Evolutionary conservation across 129 eudicot genomes (phyloP).

Genomic region (Tagetes patula): DNA sequence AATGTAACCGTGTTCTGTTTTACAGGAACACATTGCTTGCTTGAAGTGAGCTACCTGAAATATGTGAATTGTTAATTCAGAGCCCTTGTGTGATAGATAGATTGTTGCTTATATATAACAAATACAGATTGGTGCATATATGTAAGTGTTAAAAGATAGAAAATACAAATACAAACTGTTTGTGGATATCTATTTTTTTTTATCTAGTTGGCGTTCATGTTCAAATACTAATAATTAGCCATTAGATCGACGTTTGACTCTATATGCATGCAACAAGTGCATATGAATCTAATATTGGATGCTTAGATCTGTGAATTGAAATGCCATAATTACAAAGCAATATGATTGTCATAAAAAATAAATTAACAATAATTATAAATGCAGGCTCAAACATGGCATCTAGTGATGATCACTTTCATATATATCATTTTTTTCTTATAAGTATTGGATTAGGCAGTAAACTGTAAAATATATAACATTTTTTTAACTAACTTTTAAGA

Average conservation of each 20-base stretch:
- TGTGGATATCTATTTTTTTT: not conserved
- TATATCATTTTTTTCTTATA: not conserved
- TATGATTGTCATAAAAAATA: not conserved
- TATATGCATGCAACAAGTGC: not conserved
- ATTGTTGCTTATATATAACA: too few relatives aligned
- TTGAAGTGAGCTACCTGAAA: too few relatives aligned
- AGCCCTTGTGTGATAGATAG: too few relatives aligned
- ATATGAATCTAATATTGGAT: not conserved
- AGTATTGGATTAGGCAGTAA: not conserved
- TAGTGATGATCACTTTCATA: not conserved
- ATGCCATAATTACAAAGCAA: not conserved
- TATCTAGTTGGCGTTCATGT: not conserved
- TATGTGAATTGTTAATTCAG: too few relatives aligned
- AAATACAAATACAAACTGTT: not conserved
- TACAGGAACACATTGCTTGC: too few relatives aligned
- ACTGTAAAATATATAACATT: not conserved
- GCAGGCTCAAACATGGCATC: not conserved
- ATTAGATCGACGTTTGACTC: constrained; percentile 4
- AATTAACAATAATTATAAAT: not conserved
- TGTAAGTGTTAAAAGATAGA: not conserved
- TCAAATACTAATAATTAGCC: not conserved
- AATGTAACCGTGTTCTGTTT: too few relatives aligned
- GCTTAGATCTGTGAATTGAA: not conserved
- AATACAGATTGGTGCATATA: too few relatives aligned
- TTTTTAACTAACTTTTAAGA: too few relatives aligned